Conservation (phyloP, 176 grass and related monocot genomes). For the barley (Hordeum vulgare) region DNA sequence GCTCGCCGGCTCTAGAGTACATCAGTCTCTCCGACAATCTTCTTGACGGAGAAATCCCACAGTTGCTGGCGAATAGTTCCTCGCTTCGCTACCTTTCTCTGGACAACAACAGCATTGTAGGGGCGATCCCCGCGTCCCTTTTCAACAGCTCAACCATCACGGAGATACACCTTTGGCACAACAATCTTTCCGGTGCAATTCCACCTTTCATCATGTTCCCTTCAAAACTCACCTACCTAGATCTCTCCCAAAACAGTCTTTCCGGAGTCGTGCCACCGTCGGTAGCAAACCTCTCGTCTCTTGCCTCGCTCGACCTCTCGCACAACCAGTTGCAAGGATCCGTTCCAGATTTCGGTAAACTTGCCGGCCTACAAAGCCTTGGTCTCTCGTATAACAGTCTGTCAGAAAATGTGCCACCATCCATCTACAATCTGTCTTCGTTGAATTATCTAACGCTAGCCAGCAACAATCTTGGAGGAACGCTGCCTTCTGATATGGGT, state of each 20-base stretch:
- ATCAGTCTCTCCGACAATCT: no score
- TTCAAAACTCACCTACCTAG: not conserved
- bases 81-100: conserved; percentile 24
- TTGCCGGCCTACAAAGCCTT: not conserved
- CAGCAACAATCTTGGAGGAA: conserved; percentile 15
- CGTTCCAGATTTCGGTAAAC: conserved; percentile 17
- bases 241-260: conserved; percentile 11
- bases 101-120: conserved; percentile 15
- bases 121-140: conserved; percentile 32
- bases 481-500: not conserved
- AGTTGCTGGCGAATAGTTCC: no score
- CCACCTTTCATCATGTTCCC: not conserved
- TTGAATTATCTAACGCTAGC: not conserved
- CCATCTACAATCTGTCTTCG: conserved; percentile 16
- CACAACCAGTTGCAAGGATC: conserved; percentile 28
- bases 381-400: conserved; percentile 12
- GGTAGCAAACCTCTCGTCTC: conserved; percentile 23
- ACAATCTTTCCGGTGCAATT: not conserved
- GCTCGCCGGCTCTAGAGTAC: not conserved
- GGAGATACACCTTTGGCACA: not conserved
- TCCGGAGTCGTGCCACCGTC: conserved; percentile 25
- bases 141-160: conserved; percentile 1
- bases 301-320: conserved; percentile 8
- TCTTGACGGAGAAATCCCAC: no score
- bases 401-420: conserved; percentile 3